Evolutionary conservation across 495 filamentous ascomycete species (phyloP).

Genomic region (Xylaria acuta): DNA sequence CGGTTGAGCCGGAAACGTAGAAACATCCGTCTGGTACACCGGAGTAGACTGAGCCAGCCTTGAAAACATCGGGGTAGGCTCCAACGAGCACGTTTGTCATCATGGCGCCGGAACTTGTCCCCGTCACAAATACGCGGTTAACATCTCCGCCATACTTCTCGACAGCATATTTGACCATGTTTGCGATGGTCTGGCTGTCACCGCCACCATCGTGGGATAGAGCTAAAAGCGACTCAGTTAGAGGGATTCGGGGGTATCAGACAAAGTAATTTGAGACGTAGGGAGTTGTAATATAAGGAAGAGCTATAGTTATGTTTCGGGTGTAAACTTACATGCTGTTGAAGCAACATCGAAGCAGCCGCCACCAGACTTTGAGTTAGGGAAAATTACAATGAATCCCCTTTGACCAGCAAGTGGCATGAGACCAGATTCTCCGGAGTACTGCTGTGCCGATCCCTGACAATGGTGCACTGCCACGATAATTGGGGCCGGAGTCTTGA

Average conservation of each 20-base stretch:
- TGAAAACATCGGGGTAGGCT: conserved; percentile 60
- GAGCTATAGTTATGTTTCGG: background rate
- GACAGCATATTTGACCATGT: conserved; percentile 64
- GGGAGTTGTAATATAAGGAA: background rate
- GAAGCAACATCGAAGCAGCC: conserved; percentile 45
- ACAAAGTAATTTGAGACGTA: background rate
- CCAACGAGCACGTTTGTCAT: conserved; percentile 61
- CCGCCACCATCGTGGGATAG: conserved; percentile 63
- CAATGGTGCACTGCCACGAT: conserved; percentile 65
- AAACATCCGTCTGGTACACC: conserved; percentile 59
- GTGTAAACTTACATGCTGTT: conserved; percentile 35
- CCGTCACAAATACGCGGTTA: conserved; percentile 56
- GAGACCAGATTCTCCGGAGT: conserved; percentile 56
- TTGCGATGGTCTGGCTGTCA: conserved; percentile 63
- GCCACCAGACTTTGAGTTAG: conserved; percentile 44
- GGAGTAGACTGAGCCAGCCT: conserved; percentile 56
- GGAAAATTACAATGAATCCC: conserved; percentile 44
- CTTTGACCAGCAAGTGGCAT: conserved; percentile 35
- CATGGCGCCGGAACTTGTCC: conserved; percentile 62
- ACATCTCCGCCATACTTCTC: conserved; percentile 57
- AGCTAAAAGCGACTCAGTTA: conserved; percentile 29
- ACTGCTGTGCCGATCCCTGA: conserved; percentile 56
- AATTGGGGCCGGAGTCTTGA: conserved; percentile 57
- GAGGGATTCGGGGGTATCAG: background rate
- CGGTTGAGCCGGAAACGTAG: conserved; percentile 48